Percentiles rank a stretch among this genome's conserved stretches.
phyloP scores from a whole-genome alignment of 2,329 filamentous ascomycete genomes.

The Calonectria fujianensis region DNA sequence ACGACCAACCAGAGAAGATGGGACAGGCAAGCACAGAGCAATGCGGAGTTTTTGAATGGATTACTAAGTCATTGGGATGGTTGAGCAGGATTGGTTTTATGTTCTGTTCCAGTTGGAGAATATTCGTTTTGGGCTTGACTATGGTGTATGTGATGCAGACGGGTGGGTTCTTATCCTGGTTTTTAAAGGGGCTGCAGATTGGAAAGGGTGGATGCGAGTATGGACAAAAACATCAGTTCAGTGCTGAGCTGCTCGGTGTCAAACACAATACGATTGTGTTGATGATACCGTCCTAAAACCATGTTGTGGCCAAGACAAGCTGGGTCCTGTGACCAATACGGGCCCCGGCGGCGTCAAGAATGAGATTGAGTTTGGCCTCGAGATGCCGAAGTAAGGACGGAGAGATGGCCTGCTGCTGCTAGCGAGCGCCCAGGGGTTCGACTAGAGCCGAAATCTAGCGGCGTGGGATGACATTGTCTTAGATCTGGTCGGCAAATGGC shows the following conservation, averaged over 20 bases:
- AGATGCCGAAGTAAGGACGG: background rate
- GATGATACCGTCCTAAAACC: background rate
- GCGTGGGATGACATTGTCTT: slow-evolving; percentile 17
- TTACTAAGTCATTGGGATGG: background rate
- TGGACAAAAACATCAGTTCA: background rate
- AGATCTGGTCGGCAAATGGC: slow-evolving; percentile 18
- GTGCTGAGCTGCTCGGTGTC: background rate
- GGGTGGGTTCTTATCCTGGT: background rate
- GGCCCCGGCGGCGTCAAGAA: background rate
- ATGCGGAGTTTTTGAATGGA: background rate
- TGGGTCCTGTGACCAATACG: background rate
- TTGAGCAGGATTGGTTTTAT: background rate
- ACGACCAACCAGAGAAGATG: background rate
- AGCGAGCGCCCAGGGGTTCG: slow-evolving; percentile 9
- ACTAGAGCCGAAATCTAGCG: slow-evolving; percentile 3
- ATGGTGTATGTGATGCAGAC: background rate
- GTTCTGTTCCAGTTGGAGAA: background rate
- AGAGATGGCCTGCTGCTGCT: background rate
- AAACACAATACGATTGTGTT: background rate
- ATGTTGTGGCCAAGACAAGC: background rate
- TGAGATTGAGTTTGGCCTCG: background rate
- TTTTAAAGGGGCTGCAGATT: background rate
- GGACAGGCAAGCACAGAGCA: background rate
- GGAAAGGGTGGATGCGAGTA: background rate
- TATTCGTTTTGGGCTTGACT: background rate